These are phyloP conservation scores for Saksenaea oblongispora DNA, from an alignment of 371 early-diverging fungal genomes.

Conservation along the genomic window DNA sequence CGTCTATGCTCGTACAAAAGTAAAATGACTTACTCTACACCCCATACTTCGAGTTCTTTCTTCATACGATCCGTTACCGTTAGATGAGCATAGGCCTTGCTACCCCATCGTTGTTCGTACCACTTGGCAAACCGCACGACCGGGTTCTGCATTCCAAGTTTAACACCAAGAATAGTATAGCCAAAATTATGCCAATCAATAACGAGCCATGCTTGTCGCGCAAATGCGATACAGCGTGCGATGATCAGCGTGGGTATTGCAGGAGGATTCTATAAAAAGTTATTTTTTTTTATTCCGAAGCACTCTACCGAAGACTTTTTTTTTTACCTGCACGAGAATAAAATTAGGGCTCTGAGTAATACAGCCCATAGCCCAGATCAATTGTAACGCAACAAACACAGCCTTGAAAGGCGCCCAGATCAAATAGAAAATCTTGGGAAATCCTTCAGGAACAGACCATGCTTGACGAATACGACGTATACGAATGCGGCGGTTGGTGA, in stretches of 20 bases:
- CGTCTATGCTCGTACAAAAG: too few species aligned
- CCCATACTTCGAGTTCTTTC: conserved; percentile 64
- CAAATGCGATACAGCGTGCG: conserved; percentile 61
- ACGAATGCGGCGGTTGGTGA: conserved; percentile 42
- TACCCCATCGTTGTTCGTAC: conserved; percentile 79
- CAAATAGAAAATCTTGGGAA: conserved; percentile 55
- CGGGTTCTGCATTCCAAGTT: conserved; percentile 58
- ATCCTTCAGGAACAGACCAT: conserved; percentile 55
- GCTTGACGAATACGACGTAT: conserved; percentile 44
- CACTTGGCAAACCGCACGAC: conserved; percentile 64
- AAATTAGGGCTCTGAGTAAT: conserved; percentile 57
- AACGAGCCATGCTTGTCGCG: conserved; percentile 70
- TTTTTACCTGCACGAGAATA: conserved; percentile 83
- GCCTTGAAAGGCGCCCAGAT: conserved; percentile 71
- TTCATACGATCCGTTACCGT: conserved; percentile 90
- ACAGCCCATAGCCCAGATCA: conserved; percentile 51
- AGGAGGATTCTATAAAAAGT: conserved; percentile 86
- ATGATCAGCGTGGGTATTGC: conserved; percentile 89
- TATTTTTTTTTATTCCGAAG: neutral
- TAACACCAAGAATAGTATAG: conserved; percentile 80
- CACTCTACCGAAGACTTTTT: neutral
- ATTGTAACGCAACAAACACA: conserved; percentile 37
- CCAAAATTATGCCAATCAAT: conserved; percentile 99
- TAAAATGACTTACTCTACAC: conserved; percentile 38
- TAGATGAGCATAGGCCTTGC: conserved; percentile 77